phyloP scores from a whole-genome alignment of 23 red algal species.

The Gracilariopsis chorda region DNA sequence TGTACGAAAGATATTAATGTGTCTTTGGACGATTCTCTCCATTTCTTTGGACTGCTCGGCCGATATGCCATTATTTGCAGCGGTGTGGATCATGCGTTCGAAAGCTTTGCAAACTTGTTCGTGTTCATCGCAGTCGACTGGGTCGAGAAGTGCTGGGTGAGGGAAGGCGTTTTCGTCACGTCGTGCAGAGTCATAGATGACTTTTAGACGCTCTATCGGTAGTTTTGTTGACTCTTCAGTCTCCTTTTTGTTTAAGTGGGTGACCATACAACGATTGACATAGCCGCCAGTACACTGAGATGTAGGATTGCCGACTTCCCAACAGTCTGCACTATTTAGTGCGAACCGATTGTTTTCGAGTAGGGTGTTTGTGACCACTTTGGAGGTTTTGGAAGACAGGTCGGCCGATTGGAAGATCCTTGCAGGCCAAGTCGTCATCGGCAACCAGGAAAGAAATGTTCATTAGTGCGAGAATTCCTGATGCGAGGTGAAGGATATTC shows the following conservation, averaged over 20 bases:
- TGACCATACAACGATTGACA: slow-evolving; percentile 8
- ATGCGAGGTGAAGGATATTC: slow-evolving; percentile 8
- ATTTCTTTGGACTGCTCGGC: not conserved
- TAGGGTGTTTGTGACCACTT: slow-evolving; percentile 35
- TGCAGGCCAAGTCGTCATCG: slow-evolving; percentile 30
- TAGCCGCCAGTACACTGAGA: not conserved
- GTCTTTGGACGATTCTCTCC: not conserved
- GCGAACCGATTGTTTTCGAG: slow-evolving; percentile 6
- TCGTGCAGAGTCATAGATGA: not conserved
- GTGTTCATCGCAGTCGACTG: slow-evolving; percentile 16
- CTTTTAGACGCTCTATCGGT: not conserved
- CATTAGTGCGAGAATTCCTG: slow-evolving; percentile 1
- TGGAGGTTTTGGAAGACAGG: slow-evolving; percentile 17
- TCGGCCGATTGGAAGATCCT: slow-evolving; percentile 7
- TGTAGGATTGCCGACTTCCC: slow-evolving; percentile 19
- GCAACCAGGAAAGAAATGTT: slow-evolving; percentile 7
- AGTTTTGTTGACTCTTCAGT: too few relatives aligned
- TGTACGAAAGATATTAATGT: slow-evolving; percentile 5
- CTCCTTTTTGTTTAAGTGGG: slow-evolving; percentile 5
- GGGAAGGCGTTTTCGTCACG: not conserved
- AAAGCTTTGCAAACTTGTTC: not conserved
- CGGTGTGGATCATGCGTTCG: not conserved
- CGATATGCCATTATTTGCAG: not conserved
- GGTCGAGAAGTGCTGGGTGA: slow-evolving; percentile 25
- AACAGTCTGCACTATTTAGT: slow-evolving; percentile 44